Evolutionary conservation across 2,329 filamentous ascomycete genomes (phyloP).

Genomic region (Hypoxylon sp.): DNA sequence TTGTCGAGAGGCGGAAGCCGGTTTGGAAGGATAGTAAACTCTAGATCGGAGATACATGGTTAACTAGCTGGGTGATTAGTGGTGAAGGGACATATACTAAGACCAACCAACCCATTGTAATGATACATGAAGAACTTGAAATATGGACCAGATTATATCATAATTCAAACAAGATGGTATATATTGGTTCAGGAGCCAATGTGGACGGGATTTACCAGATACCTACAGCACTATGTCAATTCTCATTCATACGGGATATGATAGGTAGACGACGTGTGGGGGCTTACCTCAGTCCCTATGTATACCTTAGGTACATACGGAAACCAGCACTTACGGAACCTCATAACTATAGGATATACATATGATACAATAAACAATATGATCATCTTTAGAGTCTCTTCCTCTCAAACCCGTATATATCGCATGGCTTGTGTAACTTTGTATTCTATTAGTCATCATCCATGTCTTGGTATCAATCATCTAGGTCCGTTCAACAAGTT

Average conservation of each 20-base stretch:
- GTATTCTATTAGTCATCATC: too few species aligned
- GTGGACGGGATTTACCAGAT: background rate
- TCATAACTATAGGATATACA: too few species aligned
- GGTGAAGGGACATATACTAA: background rate
- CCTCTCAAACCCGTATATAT: too few species aligned
- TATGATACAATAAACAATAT: too few species aligned
- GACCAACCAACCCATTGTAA: background rate
- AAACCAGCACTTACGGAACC: too few species aligned
- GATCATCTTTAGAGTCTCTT: too few species aligned
- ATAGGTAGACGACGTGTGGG: too few species aligned
- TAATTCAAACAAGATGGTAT: background rate
- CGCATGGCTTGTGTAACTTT: too few species aligned
- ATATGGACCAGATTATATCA: background rate
- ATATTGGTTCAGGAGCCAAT: background rate
- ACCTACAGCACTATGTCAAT: background rate
- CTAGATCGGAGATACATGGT: conserved; percentile 52
- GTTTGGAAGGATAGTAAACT: conserved; percentile 76
- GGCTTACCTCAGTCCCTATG: too few species aligned
- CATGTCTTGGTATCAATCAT: too few species aligned
- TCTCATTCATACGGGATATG: background rate
- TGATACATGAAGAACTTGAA: background rate
- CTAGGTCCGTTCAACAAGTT: background rate
- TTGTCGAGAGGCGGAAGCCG: conserved; percentile 81
- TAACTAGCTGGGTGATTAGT: background rate
- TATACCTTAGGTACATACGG: too few species aligned